These are phyloP conservation scores for Pleurotus eryngii DNA, from an alignment of 768 basidiomycete genomes.

Conservation along the genomic window DNA sequence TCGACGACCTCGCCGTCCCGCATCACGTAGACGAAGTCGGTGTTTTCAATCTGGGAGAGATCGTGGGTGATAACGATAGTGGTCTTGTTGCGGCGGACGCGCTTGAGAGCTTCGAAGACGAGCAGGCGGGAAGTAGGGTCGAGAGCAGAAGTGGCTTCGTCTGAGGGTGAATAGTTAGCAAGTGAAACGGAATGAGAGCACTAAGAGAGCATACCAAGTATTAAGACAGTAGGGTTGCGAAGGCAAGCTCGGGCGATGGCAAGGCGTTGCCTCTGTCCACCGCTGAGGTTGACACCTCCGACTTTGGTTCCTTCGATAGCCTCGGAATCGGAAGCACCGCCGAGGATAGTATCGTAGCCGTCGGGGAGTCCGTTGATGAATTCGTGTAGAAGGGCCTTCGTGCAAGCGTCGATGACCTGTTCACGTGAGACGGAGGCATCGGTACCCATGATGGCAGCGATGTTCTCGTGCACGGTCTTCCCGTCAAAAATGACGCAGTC, in stretches of 20 bases:
- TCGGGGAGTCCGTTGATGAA: slow-evolving; percentile 82
- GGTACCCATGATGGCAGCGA: slow-evolving; percentile 57
- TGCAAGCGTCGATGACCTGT: slow-evolving; percentile 80
- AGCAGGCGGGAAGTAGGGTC: slow-evolving; percentile 85
- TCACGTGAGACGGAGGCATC: slow-evolving; percentile 51
- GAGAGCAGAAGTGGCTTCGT: slow-evolving; percentile 80
- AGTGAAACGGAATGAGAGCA: slow-evolving; percentile 38
- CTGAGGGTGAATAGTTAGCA: slow-evolving; percentile 38
- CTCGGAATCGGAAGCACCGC: slow-evolving; percentile 25
- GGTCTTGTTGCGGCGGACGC: slow-evolving; percentile 74
- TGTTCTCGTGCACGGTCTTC: slow-evolving; percentile 78
- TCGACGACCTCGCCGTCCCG: slow-evolving; percentile 77
- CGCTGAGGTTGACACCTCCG: slow-evolving; percentile 76
- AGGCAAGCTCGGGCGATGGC: slow-evolving; percentile 86
- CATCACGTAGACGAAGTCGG: slow-evolving; percentile 93
- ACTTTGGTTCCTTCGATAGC: slow-evolving; percentile 10
- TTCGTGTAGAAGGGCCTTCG: slow-evolving; percentile 82
- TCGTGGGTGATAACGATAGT: slow-evolving; percentile 97
- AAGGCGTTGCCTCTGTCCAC: slow-evolving; percentile 89
- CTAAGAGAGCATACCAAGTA: slow-evolving; percentile 67
- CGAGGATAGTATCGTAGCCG: slow-evolving; percentile 84
- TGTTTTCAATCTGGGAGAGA: slow-evolving; percentile 68
- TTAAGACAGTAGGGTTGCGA: slow-evolving; percentile 82
- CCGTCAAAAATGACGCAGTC: slow-evolving; percentile 76
- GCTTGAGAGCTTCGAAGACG: slow-evolving; percentile 69